These are phyloP conservation scores for Curvularia lunata DNA, from an alignment of 2,329 filamentous ascomycete species.

Conservation along the genomic window DNA sequence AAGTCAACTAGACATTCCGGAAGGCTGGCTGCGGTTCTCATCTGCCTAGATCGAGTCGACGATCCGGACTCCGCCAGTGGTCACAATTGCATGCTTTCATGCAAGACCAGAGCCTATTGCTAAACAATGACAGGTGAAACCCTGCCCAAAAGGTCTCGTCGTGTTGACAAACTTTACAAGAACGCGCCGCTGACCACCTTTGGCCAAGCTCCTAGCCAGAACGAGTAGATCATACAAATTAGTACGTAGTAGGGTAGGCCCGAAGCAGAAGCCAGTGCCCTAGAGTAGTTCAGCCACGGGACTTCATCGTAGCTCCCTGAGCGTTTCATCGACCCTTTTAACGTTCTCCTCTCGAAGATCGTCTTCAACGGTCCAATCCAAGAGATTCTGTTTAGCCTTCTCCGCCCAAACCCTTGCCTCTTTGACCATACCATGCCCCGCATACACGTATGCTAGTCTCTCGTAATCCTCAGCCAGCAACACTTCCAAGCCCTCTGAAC, in stretches of 20 bases:
- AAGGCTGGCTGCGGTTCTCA: background rate
- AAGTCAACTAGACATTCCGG: background rate
- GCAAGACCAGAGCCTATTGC: background rate
- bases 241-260: background rate
- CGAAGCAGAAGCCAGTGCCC: background rate
- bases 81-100: background rate
- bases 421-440: conserved; percentile 20
- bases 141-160: background rate
- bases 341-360: conserved; percentile 23
- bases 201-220: background rate
- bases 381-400: conserved; percentile 27
- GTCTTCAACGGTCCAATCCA: conserved; percentile 30
- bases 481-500: conserved; percentile 28
- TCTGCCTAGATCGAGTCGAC: background rate
- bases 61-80: background rate
- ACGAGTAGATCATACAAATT: no score
- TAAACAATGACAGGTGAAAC: background rate
- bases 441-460: conserved; percentile 36
- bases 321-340: conserved; percentile 24
- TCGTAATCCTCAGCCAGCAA: conserved; percentile 32
- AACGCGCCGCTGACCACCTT: background rate
- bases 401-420: conserved; percentile 29
- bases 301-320: conserved; percentile 21
- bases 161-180: background rate
- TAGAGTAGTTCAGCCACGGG: conserved; percentile 4